Base-by-base conservation (phyloP, 768 basidiomycete genomes). In the Baorangia bicolor region DNA sequence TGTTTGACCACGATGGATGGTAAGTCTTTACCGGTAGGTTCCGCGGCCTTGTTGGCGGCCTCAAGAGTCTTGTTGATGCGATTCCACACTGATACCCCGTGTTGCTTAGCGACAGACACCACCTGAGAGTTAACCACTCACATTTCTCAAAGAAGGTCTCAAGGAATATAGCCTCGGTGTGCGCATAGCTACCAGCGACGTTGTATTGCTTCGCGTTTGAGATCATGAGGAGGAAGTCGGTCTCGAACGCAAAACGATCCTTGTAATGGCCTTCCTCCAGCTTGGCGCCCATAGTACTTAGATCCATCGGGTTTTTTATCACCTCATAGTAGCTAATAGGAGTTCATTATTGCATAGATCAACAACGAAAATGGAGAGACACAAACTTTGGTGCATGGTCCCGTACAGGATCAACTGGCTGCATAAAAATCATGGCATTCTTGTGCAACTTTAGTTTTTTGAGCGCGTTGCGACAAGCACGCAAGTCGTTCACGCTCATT, bases 331-430 rank as follows among this genome's bases (percentile, higher is more conserved):
- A 98, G 62, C 94, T 96, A 56, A 38, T 10, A 42, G 8, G n/a
- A 27, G 27, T 12, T 10, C 38, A 51, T 49, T 38, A 46, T 41
- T 27, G 39, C 33, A 59, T 38, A 18, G 37, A 48, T 39, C 48
- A 16, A 51, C 34, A 49, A 40, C 44, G 41, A 54, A 61, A 49
- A 41, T 4, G 23, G 28, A 2, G 38, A 20, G 28, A 49, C 21
- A 47, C 55, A 52, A 69, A 96, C 91, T 90, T 90, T 18, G 92
- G 92, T 11, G 93, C 94, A 64, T 84, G 81, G 64, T 97, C 94
- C 60, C 93, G 81, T 39, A 96, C 83, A n/a, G 94, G 94, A 73
- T 97, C 94, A n/a, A 98, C 96, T 31, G 96, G 93, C 55, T 90
- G 85, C 39, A 86, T 75, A 73, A 98, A 98, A 50, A 90, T 64